Evolutionary conservation across 768 basidiomycete genomes (phyloP), one percentile per base, ranked within the genome.

Genomic region (Strobilomyces echinocephalus): DNA sequence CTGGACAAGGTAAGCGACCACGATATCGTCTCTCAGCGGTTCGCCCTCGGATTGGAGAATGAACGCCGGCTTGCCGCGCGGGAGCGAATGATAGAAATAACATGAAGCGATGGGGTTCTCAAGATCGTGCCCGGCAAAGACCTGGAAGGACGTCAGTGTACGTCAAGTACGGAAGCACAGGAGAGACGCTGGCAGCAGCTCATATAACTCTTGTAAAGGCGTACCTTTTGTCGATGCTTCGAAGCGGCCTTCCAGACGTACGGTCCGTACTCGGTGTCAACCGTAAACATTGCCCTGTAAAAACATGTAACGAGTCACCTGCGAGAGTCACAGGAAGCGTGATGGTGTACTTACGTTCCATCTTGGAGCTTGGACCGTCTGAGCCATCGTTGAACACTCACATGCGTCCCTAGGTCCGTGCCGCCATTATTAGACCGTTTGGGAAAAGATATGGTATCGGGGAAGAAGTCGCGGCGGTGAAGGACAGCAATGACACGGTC

Each of bases 401-500:
- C 11, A 4, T 59, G 58, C 9, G 30, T 8, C 12, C 38, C 43
- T 2, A 26, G 4, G 8, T 40, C 21, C 9, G 41, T 31, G 5
- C 33, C 15, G 12, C 35, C 26, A 11, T 34, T 18, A 10, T n/a
- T 20, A 24, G 33, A 34, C 14, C 56, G 58, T 18, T 44, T 51
- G n/a, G 68, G 63, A 41, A 69, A 71, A 15, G 61, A 63, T 9
- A 69, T 56, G 5, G 56, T 67, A 20, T 71, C 61, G 8, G 60
- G 52, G 41, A 71, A 56, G 28, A 70, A 28, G 8, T 61, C 68
- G 14, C 67, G 54, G 20, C 49, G 63, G 18, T 69, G 67, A 21
- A 69, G 42, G 45, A 67, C 20, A 8, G 68, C 68, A 26, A 65
- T 58, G 34, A 50, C 30, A 16, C 55, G 58, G 36, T 50, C 40